Evolutionary conservation across 2,329 filamentous ascomycete genomes (phyloP), one percentile per base, ranked within the genome.

Genomic region (Colletotrichum liriopes): DNA sequence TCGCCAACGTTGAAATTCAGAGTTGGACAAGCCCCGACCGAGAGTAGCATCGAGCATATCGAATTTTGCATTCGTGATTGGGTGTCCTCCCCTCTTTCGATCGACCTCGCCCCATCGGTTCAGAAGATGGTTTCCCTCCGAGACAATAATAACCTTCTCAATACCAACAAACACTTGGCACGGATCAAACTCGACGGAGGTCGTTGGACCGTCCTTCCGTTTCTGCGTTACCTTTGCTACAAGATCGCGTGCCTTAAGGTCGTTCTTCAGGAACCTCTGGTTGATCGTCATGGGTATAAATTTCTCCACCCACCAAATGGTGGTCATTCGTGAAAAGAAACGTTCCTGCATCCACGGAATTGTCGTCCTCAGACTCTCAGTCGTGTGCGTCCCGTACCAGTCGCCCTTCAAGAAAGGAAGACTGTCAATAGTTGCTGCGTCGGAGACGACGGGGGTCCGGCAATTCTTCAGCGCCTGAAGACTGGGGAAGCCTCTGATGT

Each of bases 1-100:
- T 12, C 45, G 45, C 66, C 67, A 59, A 29, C 35, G 18, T 1
- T 29, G 35, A 18, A 51, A 65, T 3, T 65, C 37, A 1, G 14
- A 2, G 16, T 59, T 11, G 9, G 67, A 43, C 52, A 59, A n/a
- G 16, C 26, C 54, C 8, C 8, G 26, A 29, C 35, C 18, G 9
- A 65, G 54, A 45, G 66, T 52, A 37, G 45, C 67, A 14, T 70
- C 54, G 16, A 60, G 39, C 5, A 70, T 37, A 2, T 59, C n/a
- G 20, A 32, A 37, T 6, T 66, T 35, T 0, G 26, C 45, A 7
- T 11, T 59, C 12, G n/a, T 6, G 5, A 66, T 37, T 8, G 29
- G 35, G 1, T 51, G 23, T 26, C 59, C 43, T 45, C 3, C 29
- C 1, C 3, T 29, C 12, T 51, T n/a, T 1, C n/a, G 12, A 26